Base-by-base conservation (phyloP, 2,329 filamentous ascomycete genomes). In the Pseudogymnoascus destructans region DNA sequence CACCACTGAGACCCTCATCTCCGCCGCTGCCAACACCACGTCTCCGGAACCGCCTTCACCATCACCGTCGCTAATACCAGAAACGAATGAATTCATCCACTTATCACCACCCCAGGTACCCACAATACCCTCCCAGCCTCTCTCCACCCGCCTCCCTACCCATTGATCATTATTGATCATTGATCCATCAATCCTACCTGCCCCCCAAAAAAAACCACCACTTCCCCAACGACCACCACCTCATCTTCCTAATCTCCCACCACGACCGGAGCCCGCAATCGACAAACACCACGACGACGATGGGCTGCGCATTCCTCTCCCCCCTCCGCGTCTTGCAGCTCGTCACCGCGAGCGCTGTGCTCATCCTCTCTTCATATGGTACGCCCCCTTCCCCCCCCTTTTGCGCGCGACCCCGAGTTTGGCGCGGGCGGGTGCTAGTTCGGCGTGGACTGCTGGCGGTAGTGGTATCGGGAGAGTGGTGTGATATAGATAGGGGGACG, bases 311-410 rank as follows among this genome's bases (percentile, higher is more conserved):
- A 11, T 19, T 40, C 36, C 36, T 40, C 9, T 15, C 19, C 8
- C 70, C 70, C 55, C 66, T 79, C 57, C 74, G 78, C 59, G 70
- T 71, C 46, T 69, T 73, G 38, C 78, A 81, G 68, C 68, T 70
- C 38, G 54, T 75, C 36, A 71, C 79, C 30, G 72, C 60, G 59
- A 59, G 79, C 27, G 66, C 75, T 13, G 69, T 78, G n/a, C 62
- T 81, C 35, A 72, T 69, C 35, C 72, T 80, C 3, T 74, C 77
- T 23, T 72, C 69, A 55, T 79, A 75, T 65, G 76, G 78, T 80
- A 73, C n/a, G 71, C 65, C 57, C 55, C n/a, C 19, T 9, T 13
- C n/a, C n/a, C n/a, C n/a, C n/a, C n/a, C n/a, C n/a, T n/a, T n/a
- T n/a, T n/a, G n/a, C n/a, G n/a, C n/a, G n/a, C 21, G 19, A 23